Base-by-base conservation (phyloP, 129 eudicot genomes). In the Deinandra increscens region DNA sequence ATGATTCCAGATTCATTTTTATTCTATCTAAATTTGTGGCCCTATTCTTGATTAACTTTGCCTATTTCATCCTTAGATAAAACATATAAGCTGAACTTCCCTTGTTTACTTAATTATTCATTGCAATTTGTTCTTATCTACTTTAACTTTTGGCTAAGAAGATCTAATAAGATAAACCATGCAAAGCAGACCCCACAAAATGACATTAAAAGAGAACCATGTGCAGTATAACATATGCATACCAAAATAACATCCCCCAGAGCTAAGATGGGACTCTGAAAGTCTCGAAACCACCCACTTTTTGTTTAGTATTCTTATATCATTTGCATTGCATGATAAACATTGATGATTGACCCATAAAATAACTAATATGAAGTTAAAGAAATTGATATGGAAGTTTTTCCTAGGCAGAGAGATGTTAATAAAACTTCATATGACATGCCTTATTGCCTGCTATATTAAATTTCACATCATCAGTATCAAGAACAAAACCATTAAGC, bases 391-490 rank as follows among this genome's bases (percentile, higher is more conserved):
- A 22, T 1, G 34, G 8, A 63, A 14, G 13, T 58, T 59, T 53
- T 51, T 43, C 12, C 59, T 22, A 41, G 41, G 36, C 41, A 22
- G 29, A 17, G 22, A 22, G 62, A 6, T 38, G 63, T 26, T 26
- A 6, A 38, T 54, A 38, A 38, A 46, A 72, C 59, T 60, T 12
- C 15, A 61, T 45, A 9, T n/a, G 22, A 39, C 60, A 70, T 22
- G 38, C 66, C 56, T 60, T 7, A 48, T 44, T 34, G 77, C 60
- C 60, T 37, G 62, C 17, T 0, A 72, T n/a, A 48, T 62, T 48
- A 41, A 39, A 70, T 41, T 38, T 38, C 18, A 49, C 61, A 46
- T 72, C 12, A 72, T 36, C 1, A 22, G 36, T 48, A 34, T 62
- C 19, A 37, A 72, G 18, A 37, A 33, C 17, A 72, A 60, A 60